Percentiles rank a stretch among this genome's conserved stretches.
These are phyloP conservation scores for Hyaloscypha finlandica DNA, from an alignment of 495 filamentous ascomycete genomes.

Conservation along the genomic window DNA sequence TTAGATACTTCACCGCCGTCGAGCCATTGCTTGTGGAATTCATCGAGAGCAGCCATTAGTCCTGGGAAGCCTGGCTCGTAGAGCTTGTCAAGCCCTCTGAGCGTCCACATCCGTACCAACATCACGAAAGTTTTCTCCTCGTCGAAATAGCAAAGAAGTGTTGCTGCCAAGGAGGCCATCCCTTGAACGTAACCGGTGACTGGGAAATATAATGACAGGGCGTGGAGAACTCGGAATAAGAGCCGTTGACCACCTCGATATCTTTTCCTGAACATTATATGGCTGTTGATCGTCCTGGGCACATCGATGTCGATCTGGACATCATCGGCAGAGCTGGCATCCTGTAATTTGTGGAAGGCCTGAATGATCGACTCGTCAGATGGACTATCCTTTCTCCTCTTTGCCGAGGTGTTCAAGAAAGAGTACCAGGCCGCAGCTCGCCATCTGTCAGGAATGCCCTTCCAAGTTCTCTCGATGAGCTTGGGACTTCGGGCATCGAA, in stretches of 20 bases:
- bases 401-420: constrained; percentile 85
- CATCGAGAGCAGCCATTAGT: constrained; percentile 82
- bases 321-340: constrained; percentile 80
- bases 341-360: constrained; percentile 68
- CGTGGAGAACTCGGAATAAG: constrained; percentile 90
- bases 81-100: constrained; percentile 81
- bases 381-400: constrained; percentile 55
- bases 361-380: constrained; percentile 72
- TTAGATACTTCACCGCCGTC: constrained; percentile 69
- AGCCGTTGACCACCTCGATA: constrained; percentile 91
- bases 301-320: constrained; percentile 98
- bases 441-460: constrained; percentile 97
- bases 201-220: constrained; percentile 87
- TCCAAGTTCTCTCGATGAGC: constrained; percentile 90
- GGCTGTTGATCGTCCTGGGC: constrained; percentile 89
- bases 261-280: constrained; percentile 95
- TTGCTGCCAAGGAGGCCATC: constrained; percentile 93
- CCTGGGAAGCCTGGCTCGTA: constrained; percentile 85
- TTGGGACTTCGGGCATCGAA: constrained; percentile 86
- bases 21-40: constrained; percentile 89
- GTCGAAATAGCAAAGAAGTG: constrained; percentile 93
- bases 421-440: constrained; percentile 91
- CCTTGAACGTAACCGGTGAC: constrained; percentile 96
- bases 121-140: constrained; percentile 94
- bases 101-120: constrained; percentile 88